Conservation (phyloP, 2,329 filamentous ascomycete species). For the Podosphaera fusca region DNA sequence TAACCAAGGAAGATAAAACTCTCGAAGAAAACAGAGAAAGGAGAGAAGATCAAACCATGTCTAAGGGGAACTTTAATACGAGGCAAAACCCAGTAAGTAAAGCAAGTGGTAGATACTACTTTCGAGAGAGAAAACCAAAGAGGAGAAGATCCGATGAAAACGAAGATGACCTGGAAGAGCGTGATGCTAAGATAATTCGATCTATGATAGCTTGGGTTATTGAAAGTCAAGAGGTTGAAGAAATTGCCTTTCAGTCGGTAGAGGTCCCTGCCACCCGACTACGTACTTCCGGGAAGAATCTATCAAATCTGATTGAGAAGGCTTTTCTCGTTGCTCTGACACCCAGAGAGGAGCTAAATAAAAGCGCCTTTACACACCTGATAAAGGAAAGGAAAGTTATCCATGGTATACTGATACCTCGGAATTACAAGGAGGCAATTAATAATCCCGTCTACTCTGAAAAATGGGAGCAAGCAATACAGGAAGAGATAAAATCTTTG, state of each 20-base stretch:
- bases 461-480: background rate
- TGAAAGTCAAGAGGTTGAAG: background rate
- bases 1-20: no score
- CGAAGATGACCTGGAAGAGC: no score
- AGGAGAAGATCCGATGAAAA: no score
- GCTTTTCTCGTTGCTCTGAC: no score
- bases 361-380: no score
- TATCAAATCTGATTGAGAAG: no score
- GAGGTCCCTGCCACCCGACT: background rate
- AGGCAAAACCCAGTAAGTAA: background rate
- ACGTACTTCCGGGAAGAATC: background rate
- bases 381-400: no score
- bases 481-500: background rate
- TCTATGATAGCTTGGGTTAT: background rate
- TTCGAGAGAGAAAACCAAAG: background rate
- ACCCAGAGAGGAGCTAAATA: no score
- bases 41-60: no score
- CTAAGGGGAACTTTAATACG: no score
- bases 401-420: background rate
- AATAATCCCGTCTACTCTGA: background rate
- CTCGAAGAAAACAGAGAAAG: no score
- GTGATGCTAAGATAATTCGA: background rate
- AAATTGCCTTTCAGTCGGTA: background rate
- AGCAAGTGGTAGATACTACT: background rate
- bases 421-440: background rate